Evolutionary conservation across 1,139 yeast genomes (phyloP).

Genomic region (Nematodospora anomalae): DNA sequence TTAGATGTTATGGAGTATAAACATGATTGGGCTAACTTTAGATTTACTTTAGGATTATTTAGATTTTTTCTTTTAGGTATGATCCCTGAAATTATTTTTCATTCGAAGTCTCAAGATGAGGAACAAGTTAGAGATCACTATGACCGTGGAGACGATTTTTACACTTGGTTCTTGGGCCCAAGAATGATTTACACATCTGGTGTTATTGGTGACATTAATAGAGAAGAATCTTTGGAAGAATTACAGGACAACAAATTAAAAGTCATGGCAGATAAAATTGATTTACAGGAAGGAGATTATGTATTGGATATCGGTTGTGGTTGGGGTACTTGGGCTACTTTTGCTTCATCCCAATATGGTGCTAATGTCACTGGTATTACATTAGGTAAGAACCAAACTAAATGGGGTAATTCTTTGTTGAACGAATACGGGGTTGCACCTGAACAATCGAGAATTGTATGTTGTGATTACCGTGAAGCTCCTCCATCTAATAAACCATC

Average conservation of each 20-base stretch:
- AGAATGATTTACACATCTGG: conserved; percentile 95
- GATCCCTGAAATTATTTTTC: conserved; percentile 92
- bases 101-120: conserved; percentile 91
- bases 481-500: conserved; percentile 60
- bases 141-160: conserved; percentile 96
- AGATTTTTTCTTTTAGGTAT: conserved; percentile 81
- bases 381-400: conserved; percentile 86
- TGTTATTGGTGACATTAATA: conserved; percentile 67
- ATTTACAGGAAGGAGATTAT: conserved; percentile 66
- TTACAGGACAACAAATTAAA: conserved; percentile 89
- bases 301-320: conserved; percentile 91
- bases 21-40: conserved; percentile 88
- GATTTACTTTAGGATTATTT: conserved; percentile 76
- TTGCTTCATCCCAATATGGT: conserved; percentile 78
- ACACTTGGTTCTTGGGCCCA: conserved; percentile 92
- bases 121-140: conserved; percentile 95
- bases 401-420: conserved; percentile 79
- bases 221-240: conserved; percentile 79
- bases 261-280: conserved; percentile 85
- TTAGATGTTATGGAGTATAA: conserved; percentile 81
- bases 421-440: conserved; percentile 64
- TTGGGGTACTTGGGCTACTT: conserved; percentile 93
- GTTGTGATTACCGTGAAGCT: conserved; percentile 89
- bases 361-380: conserved; percentile 90
- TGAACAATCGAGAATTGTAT: conserved; percentile 74